A percentile compares a stretch with the other conserved stretches of the same genome.
Conservation (phyloP, 352 stramenopile genomes). For the Phytophthora pluvialis region DNA sequence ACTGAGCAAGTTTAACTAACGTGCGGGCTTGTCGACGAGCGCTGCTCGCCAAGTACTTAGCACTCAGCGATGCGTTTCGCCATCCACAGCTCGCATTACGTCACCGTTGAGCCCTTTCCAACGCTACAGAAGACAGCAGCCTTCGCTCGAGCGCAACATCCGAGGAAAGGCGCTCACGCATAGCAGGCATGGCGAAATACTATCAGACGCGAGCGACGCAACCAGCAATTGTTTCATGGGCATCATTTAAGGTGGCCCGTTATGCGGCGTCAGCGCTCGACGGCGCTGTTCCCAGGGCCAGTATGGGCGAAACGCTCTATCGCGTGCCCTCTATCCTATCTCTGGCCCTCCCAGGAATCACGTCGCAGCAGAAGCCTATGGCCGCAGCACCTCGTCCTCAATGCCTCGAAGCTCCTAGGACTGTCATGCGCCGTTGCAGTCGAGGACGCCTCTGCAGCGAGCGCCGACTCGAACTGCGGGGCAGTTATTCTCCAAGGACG, state of each 20-base stretch:
- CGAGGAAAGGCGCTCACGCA: conserved; percentile 2
- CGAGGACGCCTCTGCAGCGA: not conserved
- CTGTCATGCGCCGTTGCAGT: not conserved
- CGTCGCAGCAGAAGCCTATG: not conserved
- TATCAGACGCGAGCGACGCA: not conserved
- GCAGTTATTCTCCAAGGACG: not conserved
- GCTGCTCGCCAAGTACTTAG: not conserved
- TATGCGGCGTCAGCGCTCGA: not conserved
- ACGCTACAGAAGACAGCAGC: conserved; percentile 1
- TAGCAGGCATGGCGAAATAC: not conserved
- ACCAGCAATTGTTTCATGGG: not conserved
- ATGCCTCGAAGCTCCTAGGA: not conserved
- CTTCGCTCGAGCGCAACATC: not conserved
- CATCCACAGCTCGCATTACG: not conserved
- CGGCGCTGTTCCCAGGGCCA: not conserved
- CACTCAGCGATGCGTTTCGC: not conserved
- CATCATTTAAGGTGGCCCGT: not conserved
- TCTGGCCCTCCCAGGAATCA: not conserved
- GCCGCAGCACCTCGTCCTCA: not conserved
- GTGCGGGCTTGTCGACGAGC: not conserved
- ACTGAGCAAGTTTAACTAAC: not conserved
- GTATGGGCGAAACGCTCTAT: not conserved
- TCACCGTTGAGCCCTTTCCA: not conserved
- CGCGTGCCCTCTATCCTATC: not conserved
- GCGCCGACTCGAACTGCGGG: too few relatives aligned